Evolutionary conservation across 306 rosid species (phyloP).

Genomic region (Benincasa hispida): DNA sequence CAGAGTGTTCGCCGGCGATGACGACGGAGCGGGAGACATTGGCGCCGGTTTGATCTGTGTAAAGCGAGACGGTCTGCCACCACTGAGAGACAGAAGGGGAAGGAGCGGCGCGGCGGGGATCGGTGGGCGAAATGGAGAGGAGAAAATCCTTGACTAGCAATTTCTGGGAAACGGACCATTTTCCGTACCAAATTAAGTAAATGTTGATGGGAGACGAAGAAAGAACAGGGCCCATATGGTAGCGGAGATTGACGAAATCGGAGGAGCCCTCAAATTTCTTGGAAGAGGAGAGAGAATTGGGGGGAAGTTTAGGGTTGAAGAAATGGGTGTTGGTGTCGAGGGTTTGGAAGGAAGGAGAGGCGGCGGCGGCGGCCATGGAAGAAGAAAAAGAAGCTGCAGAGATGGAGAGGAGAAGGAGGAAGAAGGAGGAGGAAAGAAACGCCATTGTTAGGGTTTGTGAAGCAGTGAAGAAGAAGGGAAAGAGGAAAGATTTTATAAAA

Average conservation of each 20-base stretch:
- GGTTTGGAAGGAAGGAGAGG: slow-evolving; percentile 15
- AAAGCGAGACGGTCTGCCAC: slow-evolving; percentile 74
- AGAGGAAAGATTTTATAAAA: neutral
- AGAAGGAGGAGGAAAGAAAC: neutral
- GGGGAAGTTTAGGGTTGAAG: slow-evolving; percentile 66
- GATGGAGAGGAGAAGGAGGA: neutral
- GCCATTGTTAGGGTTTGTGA: slow-evolving; percentile 4
- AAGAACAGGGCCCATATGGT: slow-evolving; percentile 95
- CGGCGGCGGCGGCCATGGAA: neutral
- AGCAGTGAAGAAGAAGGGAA: neutral
- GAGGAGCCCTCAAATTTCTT: slow-evolving; percentile 80
- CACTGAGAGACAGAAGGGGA: slow-evolving; percentile 76
- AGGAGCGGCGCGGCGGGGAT: slow-evolving; percentile 16
- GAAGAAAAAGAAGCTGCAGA: neutral
- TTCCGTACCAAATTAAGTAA: slow-evolving; percentile 87
- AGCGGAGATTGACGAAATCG: slow-evolving; percentile 52
- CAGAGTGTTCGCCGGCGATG: slow-evolving; percentile 60
- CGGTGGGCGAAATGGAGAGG: slow-evolving; percentile 43
- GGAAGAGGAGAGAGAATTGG: slow-evolving; percentile 58
- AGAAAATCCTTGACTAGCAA: slow-evolving; percentile 60
- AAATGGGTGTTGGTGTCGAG: slow-evolving; percentile 17
- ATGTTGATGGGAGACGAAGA: slow-evolving; percentile 67
- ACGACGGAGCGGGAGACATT: slow-evolving; percentile 64
- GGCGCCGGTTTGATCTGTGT: slow-evolving; percentile 89
- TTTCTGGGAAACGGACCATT: slow-evolving; percentile 45